Conservation (phyloP, 164 flowering plant species). For the Aristolochia fimbriata region DNA sequence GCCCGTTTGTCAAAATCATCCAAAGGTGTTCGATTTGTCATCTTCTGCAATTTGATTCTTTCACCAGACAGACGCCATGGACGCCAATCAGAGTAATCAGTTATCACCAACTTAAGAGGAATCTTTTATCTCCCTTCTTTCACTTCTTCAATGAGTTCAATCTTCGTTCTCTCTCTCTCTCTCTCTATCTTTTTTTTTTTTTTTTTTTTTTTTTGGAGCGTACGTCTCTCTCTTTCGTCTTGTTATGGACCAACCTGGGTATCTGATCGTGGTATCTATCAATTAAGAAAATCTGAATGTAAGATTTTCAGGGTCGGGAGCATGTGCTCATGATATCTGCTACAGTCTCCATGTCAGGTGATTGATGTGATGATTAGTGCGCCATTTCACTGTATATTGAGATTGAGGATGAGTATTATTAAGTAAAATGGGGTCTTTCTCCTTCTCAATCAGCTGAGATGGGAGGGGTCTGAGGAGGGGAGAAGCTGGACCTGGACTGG, state of each 20-base stretch:
- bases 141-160: no score
- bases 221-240: no score
- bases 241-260: no score
- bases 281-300: conserved; percentile 1
- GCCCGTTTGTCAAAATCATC: conserved; percentile 4
- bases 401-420: background rate
- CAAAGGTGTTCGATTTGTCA: conserved; percentile 5
- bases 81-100: background rate
- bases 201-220: no score
- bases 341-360: conserved; percentile 1
- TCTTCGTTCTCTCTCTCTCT: no score
- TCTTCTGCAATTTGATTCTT: conserved; percentile 6
- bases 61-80: background rate
- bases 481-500: background rate
- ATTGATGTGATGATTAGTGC: background rate
- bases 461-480: no score
- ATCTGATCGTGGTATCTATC: no score
- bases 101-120: background rate
- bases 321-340: conserved; percentile 6
- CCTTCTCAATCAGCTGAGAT: background rate
- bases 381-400: background rate
- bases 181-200: no score
- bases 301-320: conserved; percentile 7
- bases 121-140: background rate
- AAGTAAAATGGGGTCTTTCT: background rate